Base-by-base conservation (phyloP, 1,284 basidiomycete species). In the Ganoderma multipileum region DNA sequence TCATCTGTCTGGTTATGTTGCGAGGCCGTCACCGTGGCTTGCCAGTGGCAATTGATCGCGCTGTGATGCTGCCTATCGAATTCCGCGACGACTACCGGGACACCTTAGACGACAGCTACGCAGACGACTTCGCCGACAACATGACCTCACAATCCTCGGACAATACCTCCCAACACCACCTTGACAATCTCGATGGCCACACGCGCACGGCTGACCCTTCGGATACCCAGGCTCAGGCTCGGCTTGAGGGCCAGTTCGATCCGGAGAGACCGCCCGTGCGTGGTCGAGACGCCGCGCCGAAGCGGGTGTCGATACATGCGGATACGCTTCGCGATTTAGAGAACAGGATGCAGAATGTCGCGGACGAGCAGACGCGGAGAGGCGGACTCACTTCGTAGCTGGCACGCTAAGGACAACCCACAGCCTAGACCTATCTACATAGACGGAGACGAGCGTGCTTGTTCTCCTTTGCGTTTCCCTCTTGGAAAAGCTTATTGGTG, bases 21-120 rank as follows among this genome's bases (percentile, higher is more conserved):
- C 91, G 97, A 71, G 97, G 97, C 9, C 87, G 96, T 14, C 97
- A 99, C 80, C 90, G 97, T 60, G 95, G 95, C 44, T 81, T 96
- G 5, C 94, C 94, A 0, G 91, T 93, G 20, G 95, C 95, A 20
- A 96, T 98, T 68, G 94, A 97, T 80, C 91, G 95, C 36, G 94
- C 95, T 1, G 86, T 94, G 64, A 84, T 94, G 79, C 82, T 94
- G n/a, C 92, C 92, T 1, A 82, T 82, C 66, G 90, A 91, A 71
- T 88, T 87, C 71, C 71, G 74, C 23, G 65, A 74, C 23, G 65
- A 61, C 39, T 50, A 44, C 6, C 68, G 72, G 20, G 70, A 73
- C 4, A 84, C 85, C 71, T 66, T 61, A 23, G 64, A 58, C 9
- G 55, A 41, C 23, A 11, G 23, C 58, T 60, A 26, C 11, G 23